Conservation (phyloP, 2,329 filamentous ascomycete species). For the Ophiosphaerella herpotricha region DNA sequence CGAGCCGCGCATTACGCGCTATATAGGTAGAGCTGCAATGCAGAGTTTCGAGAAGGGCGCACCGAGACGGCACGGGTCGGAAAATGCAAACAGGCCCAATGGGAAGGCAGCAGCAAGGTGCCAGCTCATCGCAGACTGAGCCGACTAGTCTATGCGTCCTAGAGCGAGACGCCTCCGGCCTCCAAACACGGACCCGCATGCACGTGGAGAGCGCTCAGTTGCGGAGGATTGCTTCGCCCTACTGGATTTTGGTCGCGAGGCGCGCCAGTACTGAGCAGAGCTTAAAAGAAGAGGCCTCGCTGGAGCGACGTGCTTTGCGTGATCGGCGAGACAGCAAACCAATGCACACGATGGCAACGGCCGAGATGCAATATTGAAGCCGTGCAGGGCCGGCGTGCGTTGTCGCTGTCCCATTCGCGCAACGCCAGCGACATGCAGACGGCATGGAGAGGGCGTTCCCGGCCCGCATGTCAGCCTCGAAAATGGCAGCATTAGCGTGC, state of each 20-base stretch:
- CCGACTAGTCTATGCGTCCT: constrained; percentile 41
- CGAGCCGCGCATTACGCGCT: constrained; percentile 40
- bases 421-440: constrained; percentile 17
- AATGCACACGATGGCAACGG: constrained; percentile 27
- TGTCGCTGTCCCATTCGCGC: constrained; percentile 43
- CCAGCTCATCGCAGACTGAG: constrained; percentile 38
- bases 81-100: constrained; percentile 36
- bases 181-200: constrained; percentile 26
- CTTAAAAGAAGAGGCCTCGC: constrained; percentile 17
- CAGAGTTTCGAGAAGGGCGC: constrained; percentile 33
- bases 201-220: constrained; percentile 28
- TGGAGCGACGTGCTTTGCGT: constrained; percentile 6
- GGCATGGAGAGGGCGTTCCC: constrained; percentile 15
- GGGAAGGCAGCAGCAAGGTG: constrained; percentile 32
- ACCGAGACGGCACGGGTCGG: constrained; percentile 35
- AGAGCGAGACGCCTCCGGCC: constrained; percentile 30
- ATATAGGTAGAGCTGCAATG: constrained; percentile 39
- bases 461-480: constrained; percentile 30
- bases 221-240: constrained; percentile 19
- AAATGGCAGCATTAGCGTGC: constrained; percentile 6
- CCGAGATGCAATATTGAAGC: constrained; percentile 26
- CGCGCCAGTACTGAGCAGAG: constrained; percentile 13
- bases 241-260: constrained; percentile 20
- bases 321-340: constrained; percentile 17
- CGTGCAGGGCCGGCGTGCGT: constrained; percentile 33